Conservation (phyloP, 495 filamentous ascomycete genomes). For the Penicillium ochrochloron region DNA sequence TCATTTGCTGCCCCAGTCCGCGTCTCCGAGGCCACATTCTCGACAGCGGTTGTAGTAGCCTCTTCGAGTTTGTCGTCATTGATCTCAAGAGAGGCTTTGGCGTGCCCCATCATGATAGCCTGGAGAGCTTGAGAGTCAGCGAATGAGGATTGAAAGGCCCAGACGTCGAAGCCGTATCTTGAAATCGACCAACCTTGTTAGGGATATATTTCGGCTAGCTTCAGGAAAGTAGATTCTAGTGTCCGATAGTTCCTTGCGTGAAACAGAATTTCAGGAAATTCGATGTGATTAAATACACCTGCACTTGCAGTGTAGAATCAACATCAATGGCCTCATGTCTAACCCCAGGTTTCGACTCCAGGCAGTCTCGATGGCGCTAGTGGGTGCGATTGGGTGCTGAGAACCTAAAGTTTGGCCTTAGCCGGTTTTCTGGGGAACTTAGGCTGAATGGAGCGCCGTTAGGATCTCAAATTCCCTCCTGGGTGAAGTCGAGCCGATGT, state of each 20-base stretch:
- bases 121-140: background rate
- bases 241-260: background rate
- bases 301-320: background rate
- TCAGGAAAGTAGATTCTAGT: background rate
- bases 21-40: background rate
- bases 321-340: background rate
- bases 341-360: background rate
- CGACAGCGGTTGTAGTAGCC: background rate
- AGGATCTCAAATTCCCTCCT: background rate
- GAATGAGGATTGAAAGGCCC: background rate
- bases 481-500: background rate
- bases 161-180: background rate
- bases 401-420: background rate
- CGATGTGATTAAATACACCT: background rate
- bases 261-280: background rate
- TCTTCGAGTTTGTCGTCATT: background rate
- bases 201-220: background rate
- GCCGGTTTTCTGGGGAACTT: background rate
- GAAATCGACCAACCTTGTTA: background rate
- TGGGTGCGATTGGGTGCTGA: background rate
- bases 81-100: background rate
- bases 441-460: background rate
- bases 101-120: background rate
- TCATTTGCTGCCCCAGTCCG: background rate
- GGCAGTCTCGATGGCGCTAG: background rate